These are phyloP conservation scores for Solanum medicagineum DNA, from an alignment of 257 asterid genomes.

Conservation along the genomic window DNA sequence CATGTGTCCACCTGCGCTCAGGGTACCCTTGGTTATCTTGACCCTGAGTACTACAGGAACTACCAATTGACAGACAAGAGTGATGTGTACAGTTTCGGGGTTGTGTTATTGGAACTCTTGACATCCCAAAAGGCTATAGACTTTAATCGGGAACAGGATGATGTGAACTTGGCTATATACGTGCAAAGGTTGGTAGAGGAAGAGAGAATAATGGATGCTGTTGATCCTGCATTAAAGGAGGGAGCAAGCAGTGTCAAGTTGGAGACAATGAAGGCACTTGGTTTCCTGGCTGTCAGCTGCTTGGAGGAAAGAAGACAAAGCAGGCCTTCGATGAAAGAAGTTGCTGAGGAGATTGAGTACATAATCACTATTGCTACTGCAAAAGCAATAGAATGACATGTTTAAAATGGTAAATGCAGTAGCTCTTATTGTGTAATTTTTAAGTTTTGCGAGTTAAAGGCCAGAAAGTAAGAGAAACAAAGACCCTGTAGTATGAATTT, in stretches of 20 bases:
- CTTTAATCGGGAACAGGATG: slow-evolving; percentile 50
- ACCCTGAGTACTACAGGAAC: slow-evolving; percentile 83
- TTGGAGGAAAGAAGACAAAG: slow-evolving; percentile 76
- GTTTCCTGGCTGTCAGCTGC: slow-evolving; percentile 70
- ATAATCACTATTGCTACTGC: slow-evolving; percentile 51
- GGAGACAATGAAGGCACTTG: slow-evolving; percentile 91
- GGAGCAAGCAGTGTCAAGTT: slow-evolving; percentile 44
- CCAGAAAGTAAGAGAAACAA: neutral
- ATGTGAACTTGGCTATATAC: slow-evolving; percentile 78
- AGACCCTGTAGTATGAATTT: neutral
- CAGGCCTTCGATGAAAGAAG: slow-evolving; percentile 95
- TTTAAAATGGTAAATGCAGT: neutral
- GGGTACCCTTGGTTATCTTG: slow-evolving; percentile 90
- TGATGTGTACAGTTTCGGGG: slow-evolving; percentile 89
- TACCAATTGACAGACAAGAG: slow-evolving; percentile 86
- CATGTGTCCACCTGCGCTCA: slow-evolving; percentile 92
- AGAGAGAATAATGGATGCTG: slow-evolving; percentile 65
- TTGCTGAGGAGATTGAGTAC: slow-evolving; percentile 69
- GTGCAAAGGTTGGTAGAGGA: slow-evolving; percentile 66
- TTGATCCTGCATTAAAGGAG: slow-evolving; percentile 61
- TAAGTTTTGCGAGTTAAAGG: neutral
- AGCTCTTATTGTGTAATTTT: neutral
- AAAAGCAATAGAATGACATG: slow-evolving; percentile 1
- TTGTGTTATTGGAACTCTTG: slow-evolving; percentile 69
- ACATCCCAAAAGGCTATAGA: slow-evolving; percentile 88